Conservation (phyloP, 495 filamentous ascomycete genomes). For the Lasiosphaeria ovina region DNA sequence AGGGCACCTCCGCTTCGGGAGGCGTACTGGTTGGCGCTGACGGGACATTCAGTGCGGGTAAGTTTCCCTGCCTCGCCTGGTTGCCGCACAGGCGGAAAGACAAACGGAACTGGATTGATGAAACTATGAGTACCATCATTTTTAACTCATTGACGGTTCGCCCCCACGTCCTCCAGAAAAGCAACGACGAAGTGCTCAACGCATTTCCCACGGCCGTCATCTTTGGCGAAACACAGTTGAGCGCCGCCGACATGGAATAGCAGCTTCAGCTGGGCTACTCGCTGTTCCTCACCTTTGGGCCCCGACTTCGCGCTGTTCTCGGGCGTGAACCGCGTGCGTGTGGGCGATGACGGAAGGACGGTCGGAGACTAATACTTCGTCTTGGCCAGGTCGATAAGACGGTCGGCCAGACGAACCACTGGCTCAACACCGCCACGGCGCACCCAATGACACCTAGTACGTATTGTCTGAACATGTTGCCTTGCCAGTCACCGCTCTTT, state of each 20-base stretch:
- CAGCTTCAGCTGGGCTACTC: conserved; percentile 34
- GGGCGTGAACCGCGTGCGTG: conserved; percentile 23
- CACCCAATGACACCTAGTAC: conserved; percentile 61
- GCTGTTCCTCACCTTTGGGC: conserved; percentile 12
- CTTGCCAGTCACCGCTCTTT: not conserved
- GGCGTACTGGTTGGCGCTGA: conserved; percentile 49
- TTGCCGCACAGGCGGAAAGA: no score
- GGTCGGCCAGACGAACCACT: conserved; percentile 22
- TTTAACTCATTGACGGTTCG: conserved; percentile 24
- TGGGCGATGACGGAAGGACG: conserved; percentile 16
- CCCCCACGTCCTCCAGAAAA: conserved; percentile 25
- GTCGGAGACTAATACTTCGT: conserved; percentile 32
- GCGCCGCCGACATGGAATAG: conserved; percentile 22
- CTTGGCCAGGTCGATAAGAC: conserved; percentile 13
- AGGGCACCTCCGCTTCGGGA: conserved; percentile 56
- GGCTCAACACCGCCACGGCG: conserved; percentile 28
- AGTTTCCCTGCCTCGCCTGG: not conserved
- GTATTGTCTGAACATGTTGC: conserved; percentile 17
- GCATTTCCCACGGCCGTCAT: conserved; percentile 18
- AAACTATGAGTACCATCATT: not conserved
- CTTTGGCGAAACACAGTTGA: conserved; percentile 24
- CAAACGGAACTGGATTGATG: no score
- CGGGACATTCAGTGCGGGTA: conserved; percentile 39
- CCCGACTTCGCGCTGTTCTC: conserved; percentile 25
- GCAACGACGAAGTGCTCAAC: conserved; percentile 26